Conservation (phyloP, 441 rosid species). For the Eutrema salsugineum region DNA sequence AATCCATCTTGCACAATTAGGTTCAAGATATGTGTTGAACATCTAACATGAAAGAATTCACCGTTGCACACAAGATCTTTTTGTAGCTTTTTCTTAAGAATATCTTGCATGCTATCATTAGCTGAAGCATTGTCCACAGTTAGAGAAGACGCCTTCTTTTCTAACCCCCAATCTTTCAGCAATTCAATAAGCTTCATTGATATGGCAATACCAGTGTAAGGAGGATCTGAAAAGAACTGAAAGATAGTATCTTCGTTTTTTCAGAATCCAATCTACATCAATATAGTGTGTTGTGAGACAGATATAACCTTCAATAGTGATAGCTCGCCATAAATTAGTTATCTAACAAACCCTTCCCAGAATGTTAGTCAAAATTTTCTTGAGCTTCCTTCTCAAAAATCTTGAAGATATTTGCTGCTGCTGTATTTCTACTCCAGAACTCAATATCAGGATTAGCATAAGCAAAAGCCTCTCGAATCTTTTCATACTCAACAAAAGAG, state of each 20-base stretch:
- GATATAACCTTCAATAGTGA: no score
- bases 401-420: background rate
- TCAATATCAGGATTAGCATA: background rate
- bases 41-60: no score
- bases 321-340: background rate
- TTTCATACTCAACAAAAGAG: background rate
- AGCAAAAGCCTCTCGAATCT: background rate
- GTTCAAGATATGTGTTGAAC: background rate
- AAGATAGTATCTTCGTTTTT: no score
- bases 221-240: no score
- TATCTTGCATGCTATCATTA: background rate
- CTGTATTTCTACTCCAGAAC: background rate
- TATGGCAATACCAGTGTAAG: background rate
- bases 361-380: background rate
- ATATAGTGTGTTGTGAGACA: background rate
- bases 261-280: background rate
- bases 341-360: background rate
- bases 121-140: background rate
- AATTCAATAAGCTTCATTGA: background rate
- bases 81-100: background rate
- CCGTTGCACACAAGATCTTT: background rate
- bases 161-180: background rate
- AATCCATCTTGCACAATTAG: no score
- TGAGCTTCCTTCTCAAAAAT: background rate
- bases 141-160: background rate